Percentiles rank a stretch among this genome's conserved stretches.
Evolutionary conservation across 1,284 basidiomycete genomes (phyloP).

Genomic region (Sphagnurus paluster): DNA sequence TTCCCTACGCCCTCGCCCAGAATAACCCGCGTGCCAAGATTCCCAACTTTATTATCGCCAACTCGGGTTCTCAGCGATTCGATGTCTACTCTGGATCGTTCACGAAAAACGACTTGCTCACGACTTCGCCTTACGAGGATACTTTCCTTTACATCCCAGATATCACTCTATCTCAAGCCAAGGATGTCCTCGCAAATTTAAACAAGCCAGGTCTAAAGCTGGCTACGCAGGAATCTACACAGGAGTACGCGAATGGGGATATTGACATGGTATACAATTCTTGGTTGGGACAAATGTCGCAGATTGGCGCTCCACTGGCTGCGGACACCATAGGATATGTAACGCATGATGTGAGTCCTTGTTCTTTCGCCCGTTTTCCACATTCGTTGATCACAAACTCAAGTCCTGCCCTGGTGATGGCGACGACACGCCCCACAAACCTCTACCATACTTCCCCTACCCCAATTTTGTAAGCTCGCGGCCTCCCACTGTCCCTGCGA

Average conservation of each 20-base stretch:
- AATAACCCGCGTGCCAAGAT: constrained; percentile 61
- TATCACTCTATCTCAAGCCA: constrained; percentile 49
- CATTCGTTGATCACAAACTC: constrained; percentile 16
- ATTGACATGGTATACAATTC: constrained; percentile 50
- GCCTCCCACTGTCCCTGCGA: too few species aligned
- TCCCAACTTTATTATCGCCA: constrained; percentile 68
- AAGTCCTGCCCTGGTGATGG: constrained; percentile 73
- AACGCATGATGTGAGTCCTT: constrained; percentile 60
- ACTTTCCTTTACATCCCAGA: constrained; percentile 61
- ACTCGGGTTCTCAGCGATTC: constrained; percentile 77
- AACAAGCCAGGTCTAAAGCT: constrained; percentile 46
- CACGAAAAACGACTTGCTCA: constrained; percentile 79
- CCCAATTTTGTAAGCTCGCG: too few species aligned
- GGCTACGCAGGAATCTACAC: too few species aligned
- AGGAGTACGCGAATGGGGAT: constrained; percentile 47
- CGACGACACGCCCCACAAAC: too few species aligned
- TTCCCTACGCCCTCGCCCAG: constrained; percentile 53
- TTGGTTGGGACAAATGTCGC: constrained; percentile 57
- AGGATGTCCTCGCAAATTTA: constrained; percentile 52
- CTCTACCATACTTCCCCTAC: too few species aligned
- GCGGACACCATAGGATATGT: constrained; percentile 68
- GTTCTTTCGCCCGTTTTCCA: neutral
- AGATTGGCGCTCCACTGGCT: constrained; percentile 20
- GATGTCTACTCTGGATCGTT: constrained; percentile 71
- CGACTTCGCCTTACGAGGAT: constrained; percentile 67